Evolutionary conservation across 495 filamentous ascomycete species (phyloP).

Genomic region (Chaetomium cochliodes): DNA sequence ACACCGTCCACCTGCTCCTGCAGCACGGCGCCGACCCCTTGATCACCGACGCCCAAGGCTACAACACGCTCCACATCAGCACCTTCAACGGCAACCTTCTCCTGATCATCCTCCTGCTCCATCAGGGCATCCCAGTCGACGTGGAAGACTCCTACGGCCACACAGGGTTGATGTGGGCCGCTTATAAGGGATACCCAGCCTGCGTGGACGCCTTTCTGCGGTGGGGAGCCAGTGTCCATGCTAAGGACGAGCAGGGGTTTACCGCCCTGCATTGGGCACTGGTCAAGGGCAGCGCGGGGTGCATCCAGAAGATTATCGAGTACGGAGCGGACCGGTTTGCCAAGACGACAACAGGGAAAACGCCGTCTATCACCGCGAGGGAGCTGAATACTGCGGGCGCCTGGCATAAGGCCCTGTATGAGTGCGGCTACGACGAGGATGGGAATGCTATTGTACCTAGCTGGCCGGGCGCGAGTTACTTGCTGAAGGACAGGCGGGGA

Average conservation of each 20-base stretch:
- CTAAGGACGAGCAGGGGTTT: slow-evolving; percentile 84
- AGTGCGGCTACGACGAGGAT: slow-evolving; percentile 79
- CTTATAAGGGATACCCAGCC: slow-evolving; percentile 89
- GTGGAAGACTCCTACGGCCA: slow-evolving; percentile 83
- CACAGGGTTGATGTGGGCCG: slow-evolving; percentile 96
- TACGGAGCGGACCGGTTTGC: slow-evolving; percentile 91
- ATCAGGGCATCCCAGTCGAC: slow-evolving; percentile 92
- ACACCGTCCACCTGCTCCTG: slow-evolving; percentile 71
- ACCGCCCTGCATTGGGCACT: slow-evolving; percentile 95
- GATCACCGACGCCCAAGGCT: slow-evolving; percentile 86
- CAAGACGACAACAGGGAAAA: slow-evolving; percentile 82
- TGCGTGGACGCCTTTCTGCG: slow-evolving; percentile 91
- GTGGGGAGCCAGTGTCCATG: slow-evolving; percentile 93
- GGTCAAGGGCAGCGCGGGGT: slow-evolving; percentile 81
- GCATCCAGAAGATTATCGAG: slow-evolving; percentile 88
- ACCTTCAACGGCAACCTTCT: slow-evolving; percentile 98
- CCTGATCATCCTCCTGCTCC: slow-evolving; percentile 76
- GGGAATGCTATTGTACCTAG: slow-evolving; percentile 63
- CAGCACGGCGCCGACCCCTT: slow-evolving; percentile 86
- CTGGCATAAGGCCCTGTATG: slow-evolving; percentile 80
- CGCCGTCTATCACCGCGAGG: slow-evolving; percentile 74
- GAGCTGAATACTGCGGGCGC: slow-evolving; percentile 84
- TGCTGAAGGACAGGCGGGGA: slow-evolving; percentile 67
- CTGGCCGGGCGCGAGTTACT: slow-evolving; percentile 55
- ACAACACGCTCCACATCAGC: slow-evolving; percentile 93